A percentile compares a stretch with the other conserved stretches of the same genome.
phyloP scores from a whole-genome alignment of 305 asterid genomes.

The Solanum aculeatissimum region DNA sequence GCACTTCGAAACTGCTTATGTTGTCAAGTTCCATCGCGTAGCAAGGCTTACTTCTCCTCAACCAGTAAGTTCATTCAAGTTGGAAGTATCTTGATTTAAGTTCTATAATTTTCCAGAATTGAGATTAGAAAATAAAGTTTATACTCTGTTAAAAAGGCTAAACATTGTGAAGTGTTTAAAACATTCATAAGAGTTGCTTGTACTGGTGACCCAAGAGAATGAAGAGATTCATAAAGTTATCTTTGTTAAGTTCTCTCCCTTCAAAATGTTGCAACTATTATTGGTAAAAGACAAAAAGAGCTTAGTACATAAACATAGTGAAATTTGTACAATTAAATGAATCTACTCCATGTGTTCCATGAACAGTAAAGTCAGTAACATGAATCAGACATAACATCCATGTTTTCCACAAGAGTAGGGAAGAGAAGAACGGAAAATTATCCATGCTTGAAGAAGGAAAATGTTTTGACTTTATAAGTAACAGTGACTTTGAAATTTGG shows the following conservation, averaged over 20 bases:
- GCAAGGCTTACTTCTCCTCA: constrained; percentile 83
- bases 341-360: neutral
- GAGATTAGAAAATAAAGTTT: neutral
- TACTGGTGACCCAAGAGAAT: neutral
- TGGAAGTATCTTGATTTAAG: constrained; percentile 9
- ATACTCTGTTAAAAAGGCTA: neutral
- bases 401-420: neutral
- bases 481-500: neutral
- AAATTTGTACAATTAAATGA: neutral
- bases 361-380: neutral
- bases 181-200: neutral
- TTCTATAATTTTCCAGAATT: neutral
- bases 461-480: neutral
- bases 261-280: neutral
- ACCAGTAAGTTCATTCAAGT: constrained; percentile 50
- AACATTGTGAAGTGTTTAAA: neutral
- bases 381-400: neutral
- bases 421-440: neutral
- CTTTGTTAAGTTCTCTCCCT: neutral
- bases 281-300: neutral
- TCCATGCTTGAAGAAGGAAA: neutral
- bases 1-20: constrained; percentile 98
- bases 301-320: neutral
- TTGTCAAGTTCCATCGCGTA: constrained; percentile 91
- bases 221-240: neutral